Base-by-base conservation (phyloP, 768 basidiomycete genomes). In the Mycena haematopus region DNA sequence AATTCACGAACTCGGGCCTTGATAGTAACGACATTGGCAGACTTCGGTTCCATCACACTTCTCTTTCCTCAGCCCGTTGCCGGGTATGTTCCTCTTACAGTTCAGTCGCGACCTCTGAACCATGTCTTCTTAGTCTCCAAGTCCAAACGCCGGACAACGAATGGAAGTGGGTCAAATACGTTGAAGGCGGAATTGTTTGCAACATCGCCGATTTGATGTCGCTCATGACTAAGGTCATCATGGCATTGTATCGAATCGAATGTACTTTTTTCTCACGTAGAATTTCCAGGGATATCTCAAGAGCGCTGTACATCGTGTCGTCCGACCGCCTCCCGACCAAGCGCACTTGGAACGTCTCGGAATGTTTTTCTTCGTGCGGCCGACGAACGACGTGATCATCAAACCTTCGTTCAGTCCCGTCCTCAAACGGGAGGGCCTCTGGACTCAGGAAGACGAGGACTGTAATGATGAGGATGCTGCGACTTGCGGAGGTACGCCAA, bases 291-390 rank as follows among this genome's bases (percentile, higher is more conserved):
- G 81, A 11, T 83, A 75, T 65, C 79, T 83, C 70, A 81, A 79
- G 64, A 79, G 76, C 52, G 80, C 82, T 1, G 74, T 83, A 44
- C 82, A 85, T 61, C 77, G 82, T 8, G 83, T 85, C 7, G 73
- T 80, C 9, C 79, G 78, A 29, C 84, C 83, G 0, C 83, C 82
- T 6, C 65, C 70, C 0, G 82, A 83, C 61, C 84, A 84, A 63
- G 76, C 68, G 11, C 69, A 74, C 35, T 70, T 76, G 60, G 71
- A 77, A 14, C 77, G 83, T 2, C 70, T 84, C 0, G 82, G 82
- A 2, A 68, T 80, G 7, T 79, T 82, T 65, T 84, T 83, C 70
- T 85, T 85, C 49, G 72, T 73, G 27, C 69, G 76, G 62, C 74
- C 77, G 0, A 78, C 80, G 42, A 77, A 83, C 64, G 65, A 76